These are phyloP conservation scores for Neonectria neomacrospora DNA, from an alignment of 2,329 filamentous ascomycete species.

Conservation along the genomic window DNA sequence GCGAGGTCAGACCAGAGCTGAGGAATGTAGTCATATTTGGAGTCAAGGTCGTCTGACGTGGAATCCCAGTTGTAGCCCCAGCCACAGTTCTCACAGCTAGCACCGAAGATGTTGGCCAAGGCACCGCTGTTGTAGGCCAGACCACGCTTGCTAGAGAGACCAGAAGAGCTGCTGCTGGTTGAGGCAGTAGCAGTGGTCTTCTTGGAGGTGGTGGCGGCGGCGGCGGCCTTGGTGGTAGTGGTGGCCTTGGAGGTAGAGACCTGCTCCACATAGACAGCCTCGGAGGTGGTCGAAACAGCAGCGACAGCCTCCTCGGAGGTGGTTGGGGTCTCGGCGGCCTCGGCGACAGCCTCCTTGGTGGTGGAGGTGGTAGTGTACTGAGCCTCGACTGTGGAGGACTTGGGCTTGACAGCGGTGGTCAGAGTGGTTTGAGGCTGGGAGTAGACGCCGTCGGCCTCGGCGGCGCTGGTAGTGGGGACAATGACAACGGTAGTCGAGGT, in stretches of 20 bases:
- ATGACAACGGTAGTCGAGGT: constrained; percentile 30
- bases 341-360: constrained; percentile 1
- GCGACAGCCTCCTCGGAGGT: not conserved
- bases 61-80: constrained; percentile 79
- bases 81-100: constrained; percentile 53
- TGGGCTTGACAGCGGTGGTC: constrained; percentile 40
- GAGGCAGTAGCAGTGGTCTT: constrained; percentile 10
- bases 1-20: constrained; percentile 69
- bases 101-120: constrained; percentile 63
- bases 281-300: not conserved
- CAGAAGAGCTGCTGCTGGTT: constrained; percentile 26
- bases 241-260: constrained; percentile 19
- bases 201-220: constrained; percentile 18
- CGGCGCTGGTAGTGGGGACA: constrained; percentile 20
- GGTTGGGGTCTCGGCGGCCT: not conserved
- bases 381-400: constrained; percentile 14
- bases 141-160: constrained; percentile 67
- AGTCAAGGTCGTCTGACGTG: constrained; percentile 53
- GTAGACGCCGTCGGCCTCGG: constrained; percentile 14
- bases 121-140: constrained; percentile 72
- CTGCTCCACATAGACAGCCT: not conserved
- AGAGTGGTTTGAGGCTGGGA: constrained; percentile 38
- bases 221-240: constrained; percentile 23
- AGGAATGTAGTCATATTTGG: constrained; percentile 69
- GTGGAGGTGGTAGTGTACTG: constrained; percentile 14